Evolutionary conservation across 176 grass and related monocot genomes (phyloP), one percentile per base, ranked within the genome.

Genomic region (Musa beccarii): DNA sequence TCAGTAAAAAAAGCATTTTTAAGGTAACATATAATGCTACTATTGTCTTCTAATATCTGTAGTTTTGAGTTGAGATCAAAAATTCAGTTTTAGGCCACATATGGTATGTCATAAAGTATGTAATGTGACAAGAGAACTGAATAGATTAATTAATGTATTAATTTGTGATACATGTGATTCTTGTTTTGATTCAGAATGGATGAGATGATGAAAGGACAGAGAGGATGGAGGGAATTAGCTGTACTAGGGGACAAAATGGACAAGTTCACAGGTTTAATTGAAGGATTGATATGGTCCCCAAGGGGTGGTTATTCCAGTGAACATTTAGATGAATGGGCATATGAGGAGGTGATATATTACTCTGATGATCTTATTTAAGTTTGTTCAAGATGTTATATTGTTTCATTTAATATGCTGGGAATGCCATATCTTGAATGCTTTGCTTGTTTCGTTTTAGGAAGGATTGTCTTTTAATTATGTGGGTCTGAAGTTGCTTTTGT

Each of bases 131-230:
- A 43, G 34, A 43, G 34, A 43, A 43, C 34, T 43, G 34, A 43
- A 10, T 10, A n/a, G 34, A 43, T 6, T 43, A 43, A 43, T 43
- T 43, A 43, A 0, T 43, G 34, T 43, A 43, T 43, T 6, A 43
- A 43, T 43, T 43, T 43, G 34, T 43, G 4, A 6, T 43, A 43
- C 34, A 54, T 80, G 68, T 28, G 65, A 75, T 83, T 53, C 67
- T 75, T 71, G 10, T 13, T 22, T 79, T 80, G 78, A 79, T 82
- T 75, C 74, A 98, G 94, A 85, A 98, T 98, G 94, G 94, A 98
- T 82, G 90, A 98, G 79, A 98, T 98, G 94, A 98, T 98, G 94
- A 79, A 71, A 54, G 94, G 94, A 57, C 94, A 98, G 79, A 93
- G 94, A 85, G 94, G 94, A 17, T 98, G 94, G 90, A 85, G 90